Base-by-base conservation (phyloP, 805 yeast genomes). In the Priceomyces melissophilus region DNA sequence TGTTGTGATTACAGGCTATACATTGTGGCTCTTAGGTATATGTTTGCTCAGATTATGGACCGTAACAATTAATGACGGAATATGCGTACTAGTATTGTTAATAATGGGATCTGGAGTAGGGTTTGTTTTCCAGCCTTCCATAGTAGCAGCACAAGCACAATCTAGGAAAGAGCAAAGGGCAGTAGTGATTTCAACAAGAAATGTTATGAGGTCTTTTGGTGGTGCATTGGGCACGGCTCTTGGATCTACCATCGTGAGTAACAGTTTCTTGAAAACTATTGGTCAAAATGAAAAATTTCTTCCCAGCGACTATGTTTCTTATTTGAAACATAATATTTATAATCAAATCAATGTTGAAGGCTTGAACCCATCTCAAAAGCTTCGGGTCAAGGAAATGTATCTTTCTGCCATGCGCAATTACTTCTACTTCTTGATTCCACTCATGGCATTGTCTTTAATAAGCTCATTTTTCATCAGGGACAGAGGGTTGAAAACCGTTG, bases 161-260 rank as follows among this genome's bases (percentile, higher is more conserved):
- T 48, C 66, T 11, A 58, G 47, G 20, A 61, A 57, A 40, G 43
- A 65, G 0, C 67, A 63, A 31, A 45, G 68, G 38, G 66, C 68
- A 0, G 68, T 63, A 20, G 67, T 63, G 2, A 62, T 63, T 26
- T 46, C 61, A 30, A 48, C 65, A 11, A 44, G 69, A 43, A 63
- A 63, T 43, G 66, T 63, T 9, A 45, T 63, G 33, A 45, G 69
- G 38, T 55, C 64, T 5, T 55, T 63, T 39, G 69, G 69, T 8
- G 67, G 67, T 31, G 63, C 67, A 1, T 60, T 78, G 20, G 84
- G 85, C 0, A 61, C 79, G 29, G 82, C 84, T 1, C 57, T 75
- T 8, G 54, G 65, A 16, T 65, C 75, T 1, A 57, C 67, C 11
- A 64, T 66, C 25, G 57, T 68, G 13, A 58, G 69, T 41, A 70